phyloP scores from a whole-genome alignment of 177 flowering plant genomes.

The Vitis hybrid region DNA sequence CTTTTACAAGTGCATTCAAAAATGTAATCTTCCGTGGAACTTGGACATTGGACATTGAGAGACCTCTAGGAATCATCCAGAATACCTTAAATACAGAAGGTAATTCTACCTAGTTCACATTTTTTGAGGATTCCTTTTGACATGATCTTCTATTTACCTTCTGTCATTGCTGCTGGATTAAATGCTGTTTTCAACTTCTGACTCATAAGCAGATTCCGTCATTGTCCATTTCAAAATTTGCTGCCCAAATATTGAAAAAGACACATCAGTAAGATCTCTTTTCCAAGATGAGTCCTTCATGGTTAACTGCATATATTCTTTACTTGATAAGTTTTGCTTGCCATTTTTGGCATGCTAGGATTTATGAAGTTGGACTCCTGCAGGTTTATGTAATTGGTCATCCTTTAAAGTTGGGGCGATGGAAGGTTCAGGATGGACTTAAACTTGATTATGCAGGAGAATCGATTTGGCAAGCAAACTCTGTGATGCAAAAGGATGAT shows the following conservation, averaged over 20 bases:
- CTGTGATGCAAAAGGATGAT: conserved; percentile 53
- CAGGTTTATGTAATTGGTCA: conserved; percentile 85
- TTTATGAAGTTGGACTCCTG: conserved; percentile 9
- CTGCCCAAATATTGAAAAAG: conserved; percentile 73
- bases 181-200: conserved; percentile 9
- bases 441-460: conserved; percentile 76
- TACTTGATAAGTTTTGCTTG: neutral
- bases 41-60: conserved; percentile 37
- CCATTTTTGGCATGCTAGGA: neutral
- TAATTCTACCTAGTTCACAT: conserved; percentile 16
- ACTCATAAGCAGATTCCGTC: conserved; percentile 50
- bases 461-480: conserved; percentile 72
- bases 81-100: conserved; percentile 46
- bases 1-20: conserved; percentile 85
- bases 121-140: conserved; percentile 6
- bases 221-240: conserved; percentile 76
- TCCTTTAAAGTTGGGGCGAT: conserved; percentile 59
- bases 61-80: conserved; percentile 33
- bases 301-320: neutral
- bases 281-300: neutral
- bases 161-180: neutral
- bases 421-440: conserved; percentile 76
- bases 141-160: neutral
- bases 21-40: conserved; percentile 68
- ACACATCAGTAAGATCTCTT: conserved; percentile 47